Conservation (phyloP, 73 alveolate genomes). For the Halteria grandinella region DNA sequence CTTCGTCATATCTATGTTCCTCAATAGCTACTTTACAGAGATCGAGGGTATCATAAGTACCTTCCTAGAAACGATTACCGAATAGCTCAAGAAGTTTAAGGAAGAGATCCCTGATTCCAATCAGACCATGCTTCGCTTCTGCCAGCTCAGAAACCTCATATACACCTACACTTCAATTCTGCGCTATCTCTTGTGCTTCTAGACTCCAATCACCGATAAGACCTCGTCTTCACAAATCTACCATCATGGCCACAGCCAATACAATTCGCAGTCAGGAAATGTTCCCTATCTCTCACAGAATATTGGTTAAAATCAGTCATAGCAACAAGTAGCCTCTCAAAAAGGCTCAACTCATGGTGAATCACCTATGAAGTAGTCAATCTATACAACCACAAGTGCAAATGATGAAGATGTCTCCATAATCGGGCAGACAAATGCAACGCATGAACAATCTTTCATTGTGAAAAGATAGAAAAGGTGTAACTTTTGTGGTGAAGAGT, state of each 20-base stretch:
- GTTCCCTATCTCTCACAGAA: neutral
- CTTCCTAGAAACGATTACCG: neutral
- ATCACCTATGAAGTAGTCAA: neutral
- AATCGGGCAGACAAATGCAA: neutral
- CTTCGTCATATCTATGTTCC: conserved; percentile 30
- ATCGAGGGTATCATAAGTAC: conserved; percentile 20
- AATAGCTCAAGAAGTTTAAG: neutral
- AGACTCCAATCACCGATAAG: conserved; percentile 18
- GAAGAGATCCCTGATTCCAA: neutral
- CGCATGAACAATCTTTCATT: conserved; percentile 9
- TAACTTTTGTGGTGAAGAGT: conserved; percentile 48
- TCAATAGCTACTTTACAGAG: neutral
- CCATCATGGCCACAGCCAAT: neutral
- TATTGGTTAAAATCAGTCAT: too few relatives aligned
- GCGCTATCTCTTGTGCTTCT: conserved; percentile 40
- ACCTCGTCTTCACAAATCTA: conserved; percentile 9
- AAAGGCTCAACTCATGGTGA: too few relatives aligned
- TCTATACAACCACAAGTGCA: neutral
- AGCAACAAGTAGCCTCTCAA: too few relatives aligned
- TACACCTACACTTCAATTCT: conserved; percentile 26
- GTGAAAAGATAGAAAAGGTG: conserved; percentile 34
- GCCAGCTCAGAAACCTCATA: conserved; percentile 11
- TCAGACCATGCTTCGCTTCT: conserved; percentile 18
- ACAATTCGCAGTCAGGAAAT: neutral
- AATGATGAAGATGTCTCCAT: neutral